Base-by-base conservation (phyloP, 2,329 filamentous ascomycete genomes). In the Colletotrichum tofieldiae region DNA sequence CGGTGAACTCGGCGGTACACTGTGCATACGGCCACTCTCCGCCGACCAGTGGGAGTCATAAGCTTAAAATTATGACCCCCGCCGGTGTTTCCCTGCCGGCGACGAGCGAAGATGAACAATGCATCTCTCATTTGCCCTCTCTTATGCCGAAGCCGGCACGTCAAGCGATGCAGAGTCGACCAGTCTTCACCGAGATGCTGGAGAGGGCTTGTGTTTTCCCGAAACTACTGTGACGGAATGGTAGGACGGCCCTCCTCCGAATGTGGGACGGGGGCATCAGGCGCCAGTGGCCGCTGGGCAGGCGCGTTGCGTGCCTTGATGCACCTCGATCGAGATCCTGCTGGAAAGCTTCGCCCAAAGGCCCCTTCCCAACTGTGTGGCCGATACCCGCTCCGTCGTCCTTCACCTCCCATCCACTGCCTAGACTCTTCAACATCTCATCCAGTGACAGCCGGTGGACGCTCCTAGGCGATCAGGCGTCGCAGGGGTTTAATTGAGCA, bases 241-340 rank as follows among this genome's bases (percentile, higher is more conserved):
- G n/a, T 26, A 26, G 18, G 16, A 26, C n/a, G 20, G 5, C 20
- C 35, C 47, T 29, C 16, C 16, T 43, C 41, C 20, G 29, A 9
- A 7, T 45, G 39, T 37, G 23, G 5, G n/a, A 32, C 26, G 11
- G 32, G 41, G n/a, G 35, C 37, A 39, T 23, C 52, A 41, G 20
- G 29, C 16, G 29, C 18, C 29, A 32, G 26, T 43, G 35, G 23
- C 20, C 29, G 20, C 37, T 35, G 41, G 37, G 12, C 39, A 26
- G 55, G 11, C 26, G 51, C 23, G 67, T 60, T 54, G 32, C 37
- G 26, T 23, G 39, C 43, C 52, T 61, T 32, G 32, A 51, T 32
- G 63, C 16, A 60, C 43, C 32, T 56, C 32, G 65, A 72, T 65
- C 59, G 59, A 72, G 65, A 69, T 72, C 65, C 68, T 47, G 59